phyloP scores from a whole-genome alignment of 306 rosid genomes.

The Acacia confusa region DNA sequence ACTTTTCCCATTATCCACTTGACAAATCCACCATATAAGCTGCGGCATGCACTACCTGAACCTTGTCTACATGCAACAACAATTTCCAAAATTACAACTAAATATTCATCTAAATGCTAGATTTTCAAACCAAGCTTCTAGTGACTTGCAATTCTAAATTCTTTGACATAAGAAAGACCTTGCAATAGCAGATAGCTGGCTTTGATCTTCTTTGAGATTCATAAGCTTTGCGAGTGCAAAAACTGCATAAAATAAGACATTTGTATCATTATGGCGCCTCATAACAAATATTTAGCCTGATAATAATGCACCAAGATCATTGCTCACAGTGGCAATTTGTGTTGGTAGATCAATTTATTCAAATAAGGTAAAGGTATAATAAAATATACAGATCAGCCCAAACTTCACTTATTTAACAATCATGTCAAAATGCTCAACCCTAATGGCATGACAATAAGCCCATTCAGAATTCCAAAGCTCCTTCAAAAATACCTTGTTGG shows the following conservation, averaged over 20 bases:
- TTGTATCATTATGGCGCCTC: constrained; percentile 1
- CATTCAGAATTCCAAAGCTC: neutral
- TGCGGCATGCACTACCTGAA: constrained; percentile 99
- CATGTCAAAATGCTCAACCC: neutral
- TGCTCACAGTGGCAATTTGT: neutral
- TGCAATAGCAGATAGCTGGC: constrained; percentile 92
- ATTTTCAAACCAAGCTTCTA: constrained; percentile 21
- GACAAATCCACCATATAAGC: constrained; percentile 96
- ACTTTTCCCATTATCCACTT: constrained; percentile 99
- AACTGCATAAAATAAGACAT: constrained; percentile 51
- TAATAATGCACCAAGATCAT: neutral
- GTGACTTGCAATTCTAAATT: constrained; percentile 22
- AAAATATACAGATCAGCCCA: neutral
- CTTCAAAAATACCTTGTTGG: neutral
- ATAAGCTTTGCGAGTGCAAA: constrained; percentile 88
- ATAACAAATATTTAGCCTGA: constrained; percentile 17
- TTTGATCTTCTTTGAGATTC: constrained; percentile 89
- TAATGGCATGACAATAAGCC: neutral
- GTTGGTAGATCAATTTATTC: neutral
- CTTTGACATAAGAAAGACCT: constrained; percentile 51
- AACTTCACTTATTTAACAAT: neutral
- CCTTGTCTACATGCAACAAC: constrained; percentile 74
- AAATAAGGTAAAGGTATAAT: neutral
- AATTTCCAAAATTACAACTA: constrained; percentile 9
- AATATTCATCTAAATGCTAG: constrained; percentile 12